phyloP scores from a whole-genome alignment of 495 filamentous ascomycete genomes.

The Evansstolkia leycettana region DNA sequence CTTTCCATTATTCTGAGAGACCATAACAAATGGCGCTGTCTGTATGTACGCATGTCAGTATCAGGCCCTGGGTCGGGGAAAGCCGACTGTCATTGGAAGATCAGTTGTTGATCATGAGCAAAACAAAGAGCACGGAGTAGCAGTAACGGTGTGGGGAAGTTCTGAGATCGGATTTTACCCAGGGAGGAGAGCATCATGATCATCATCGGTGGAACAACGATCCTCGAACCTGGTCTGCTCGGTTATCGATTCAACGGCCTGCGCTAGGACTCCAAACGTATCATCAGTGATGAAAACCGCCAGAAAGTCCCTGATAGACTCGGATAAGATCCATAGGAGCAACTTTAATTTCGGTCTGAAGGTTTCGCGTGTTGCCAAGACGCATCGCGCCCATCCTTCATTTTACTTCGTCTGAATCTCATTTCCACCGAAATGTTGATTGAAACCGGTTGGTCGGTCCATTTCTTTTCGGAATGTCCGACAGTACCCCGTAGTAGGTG shows the following conservation, averaged over 20 bases:
- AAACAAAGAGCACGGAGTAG: background rate
- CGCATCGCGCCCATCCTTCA: constrained; percentile 6
- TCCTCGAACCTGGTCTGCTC: no score
- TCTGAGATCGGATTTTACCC: constrained; percentile 12
- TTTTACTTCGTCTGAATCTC: constrained; percentile 6
- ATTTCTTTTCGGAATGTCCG: constrained; percentile 1
- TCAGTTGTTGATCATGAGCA: no score
- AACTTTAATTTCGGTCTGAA: constrained; percentile 12
- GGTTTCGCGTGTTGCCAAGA: constrained; percentile 13
- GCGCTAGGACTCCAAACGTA: no score
- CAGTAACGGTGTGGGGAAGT: constrained; percentile 15
- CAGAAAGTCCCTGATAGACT: constrained; percentile 1
- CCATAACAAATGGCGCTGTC: no score
- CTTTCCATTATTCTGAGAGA: no score
- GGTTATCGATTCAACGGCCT: no score
- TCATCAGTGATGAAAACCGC: no score
- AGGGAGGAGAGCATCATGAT: constrained; percentile 7
- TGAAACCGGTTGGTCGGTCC: no score
- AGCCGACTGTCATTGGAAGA: no score
- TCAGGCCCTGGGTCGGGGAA: no score
- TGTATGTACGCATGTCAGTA: no score
- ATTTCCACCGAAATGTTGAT: background rate
- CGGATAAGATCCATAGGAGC: constrained; percentile 1
- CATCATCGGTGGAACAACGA: no score
- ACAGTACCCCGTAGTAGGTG: background rate